Percentiles rank a stretch among this genome's conserved stretches.
Evolutionary conservation across 805 yeast species (phyloP).

Genomic region (Starmerella tilneyi): DNA sequence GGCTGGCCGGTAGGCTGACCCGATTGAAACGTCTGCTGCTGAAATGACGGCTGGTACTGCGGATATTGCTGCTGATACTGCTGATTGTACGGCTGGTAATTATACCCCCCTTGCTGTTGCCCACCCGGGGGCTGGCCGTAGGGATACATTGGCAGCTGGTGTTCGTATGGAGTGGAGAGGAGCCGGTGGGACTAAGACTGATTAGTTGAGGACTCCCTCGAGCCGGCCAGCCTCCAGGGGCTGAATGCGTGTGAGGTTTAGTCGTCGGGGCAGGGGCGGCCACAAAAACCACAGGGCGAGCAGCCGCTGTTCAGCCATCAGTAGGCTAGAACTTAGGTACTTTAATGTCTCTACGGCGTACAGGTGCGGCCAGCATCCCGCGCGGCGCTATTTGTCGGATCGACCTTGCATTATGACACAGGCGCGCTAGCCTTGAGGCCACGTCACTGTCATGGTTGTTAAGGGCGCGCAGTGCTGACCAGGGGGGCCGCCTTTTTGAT

Average conservation of each 20-base stretch:
- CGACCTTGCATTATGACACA: too few species aligned
- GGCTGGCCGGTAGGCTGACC: slow-evolving; percentile 11
- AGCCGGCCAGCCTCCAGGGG: slow-evolving; percentile 1
- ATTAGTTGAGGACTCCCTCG: not conserved
- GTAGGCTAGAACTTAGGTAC: too few species aligned
- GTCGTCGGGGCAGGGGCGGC: slow-evolving; percentile 5
- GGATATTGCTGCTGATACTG: slow-evolving; percentile 7
- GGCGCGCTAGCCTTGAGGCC: too few species aligned
- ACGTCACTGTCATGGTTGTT: too few species aligned
- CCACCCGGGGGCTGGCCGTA: slow-evolving; percentile 21
- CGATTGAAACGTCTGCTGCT: slow-evolving; percentile 11
- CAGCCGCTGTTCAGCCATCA: too few species aligned
- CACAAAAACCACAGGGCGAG: not conserved
- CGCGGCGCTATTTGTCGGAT: too few species aligned
- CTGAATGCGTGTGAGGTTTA: slow-evolving; percentile 4
- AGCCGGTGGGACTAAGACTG: not conserved
- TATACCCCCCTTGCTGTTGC: slow-evolving; percentile 17
- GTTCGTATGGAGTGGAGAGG: not conserved
- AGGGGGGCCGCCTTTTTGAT: not conserved
- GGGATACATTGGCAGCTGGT: slow-evolving; percentile 12
- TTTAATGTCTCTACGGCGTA: too few species aligned
- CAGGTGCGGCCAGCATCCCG: too few species aligned
- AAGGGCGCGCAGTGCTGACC: too few species aligned
- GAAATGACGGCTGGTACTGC: not conserved
- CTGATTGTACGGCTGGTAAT: slow-evolving; percentile 17